Evolutionary conservation across 306 rosid genomes (phyloP).

Genomic region (Sicyos edulis): DNA sequence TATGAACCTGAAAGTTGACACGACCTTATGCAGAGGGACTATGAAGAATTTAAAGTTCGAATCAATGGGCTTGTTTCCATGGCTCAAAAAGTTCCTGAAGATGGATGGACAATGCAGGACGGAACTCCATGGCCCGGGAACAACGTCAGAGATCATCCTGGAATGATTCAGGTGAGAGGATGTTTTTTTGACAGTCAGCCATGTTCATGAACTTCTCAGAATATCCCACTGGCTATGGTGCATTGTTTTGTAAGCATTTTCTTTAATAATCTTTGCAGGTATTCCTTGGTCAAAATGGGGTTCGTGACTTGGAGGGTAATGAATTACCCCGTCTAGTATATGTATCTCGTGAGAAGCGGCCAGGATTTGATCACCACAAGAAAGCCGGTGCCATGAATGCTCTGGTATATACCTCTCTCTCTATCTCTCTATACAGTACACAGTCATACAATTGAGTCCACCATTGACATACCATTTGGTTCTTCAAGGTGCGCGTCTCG

Average conservation of each 20-base stretch:
- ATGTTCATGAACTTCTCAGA: neutral
- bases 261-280: slow-evolving; percentile 40
- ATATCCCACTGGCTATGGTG: neutral
- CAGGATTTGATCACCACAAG: slow-evolving; percentile 87
- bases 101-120: slow-evolving; percentile 98
- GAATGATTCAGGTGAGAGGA: slow-evolving; percentile 76
- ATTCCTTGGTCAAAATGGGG: slow-evolving; percentile 88
- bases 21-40: slow-evolving; percentile 58
- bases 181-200: slow-evolving; percentile 6
- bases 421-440: neutral
- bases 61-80: slow-evolving; percentile 72
- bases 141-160: slow-evolving; percentile 86
- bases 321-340: slow-evolving; percentile 76
- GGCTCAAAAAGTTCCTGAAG: slow-evolving; percentile 90
- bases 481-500: slow-evolving; percentile 65
- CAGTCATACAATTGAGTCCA: neutral
- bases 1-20: slow-evolving; percentile 23
- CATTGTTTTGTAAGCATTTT: neutral
- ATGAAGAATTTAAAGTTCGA: slow-evolving; percentile 86
- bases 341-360: slow-evolving; percentile 94
- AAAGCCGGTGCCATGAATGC: slow-evolving; percentile 95
- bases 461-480: slow-evolving; percentile 16
- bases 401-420: slow-evolving; percentile 39
- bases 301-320: slow-evolving; percentile 71
- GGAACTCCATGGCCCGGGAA: slow-evolving; percentile 98